Base-by-base conservation (phyloP, 148 eudicot species). In the Camellia lanceoleosa region DNA sequence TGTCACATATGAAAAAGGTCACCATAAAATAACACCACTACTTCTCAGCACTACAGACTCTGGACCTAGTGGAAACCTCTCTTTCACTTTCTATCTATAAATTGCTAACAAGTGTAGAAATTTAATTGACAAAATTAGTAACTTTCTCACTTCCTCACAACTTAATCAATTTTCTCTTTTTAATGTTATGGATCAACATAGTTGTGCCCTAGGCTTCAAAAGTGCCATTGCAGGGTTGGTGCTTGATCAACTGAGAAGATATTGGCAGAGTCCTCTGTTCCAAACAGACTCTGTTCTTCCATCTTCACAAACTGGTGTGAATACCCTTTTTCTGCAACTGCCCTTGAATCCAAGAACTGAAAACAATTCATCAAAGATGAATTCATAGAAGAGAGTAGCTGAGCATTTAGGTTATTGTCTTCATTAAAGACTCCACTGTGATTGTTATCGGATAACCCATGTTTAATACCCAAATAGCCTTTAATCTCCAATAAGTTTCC, bases 381-480 rank as follows among this genome's bases (percentile, higher is more conserved):
- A 47, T 47, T 47, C 51, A 47, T 20, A n/a, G 77, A 76, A 47
- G 75, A 70, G 89, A 84, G 3, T 86, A 81, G 16, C 84, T 86
- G n/a, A 8, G 47, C 74, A 2, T 84, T 89, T 42, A 92, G 94
- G 80, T 6, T 47, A 82, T 82, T 82, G 14, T 90, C 97, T 43
- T 93, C 96, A 84, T 93, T 93, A 43, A 95, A 82, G 61, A 95
- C 89, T 2, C 97, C 99, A 55, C 99, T 95, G 1, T 97, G 88
- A 61, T 94, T 91, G 63, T 98, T 95, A 4, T 92, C 95, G 0
- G 97, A 91, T 0, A 88, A 89, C 7, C 97, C 97, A 13, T 90
- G 93, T 85, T 89, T 91, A 69, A 87, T 82, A 46, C 89, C 91
- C 12, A 76, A 63, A 41, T 79, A 83, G 30, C 79, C 23, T 1